Evolutionary conservation across 768 basidiomycete genomes (phyloP).

Genomic region (Rhodocollybia butyracea): DNA sequence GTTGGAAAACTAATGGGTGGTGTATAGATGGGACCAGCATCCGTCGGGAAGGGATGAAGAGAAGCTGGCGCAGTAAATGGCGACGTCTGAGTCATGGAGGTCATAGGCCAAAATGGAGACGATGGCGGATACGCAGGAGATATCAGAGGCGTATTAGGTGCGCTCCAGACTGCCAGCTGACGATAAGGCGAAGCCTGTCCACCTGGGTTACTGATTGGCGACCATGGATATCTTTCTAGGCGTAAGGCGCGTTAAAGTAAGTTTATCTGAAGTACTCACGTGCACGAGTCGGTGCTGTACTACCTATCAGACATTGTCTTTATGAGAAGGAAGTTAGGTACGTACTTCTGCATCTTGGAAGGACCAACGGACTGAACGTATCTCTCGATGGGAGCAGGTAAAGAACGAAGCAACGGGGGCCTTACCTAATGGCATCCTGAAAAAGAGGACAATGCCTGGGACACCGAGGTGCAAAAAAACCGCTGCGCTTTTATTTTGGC

Average conservation of each 20-base stretch:
- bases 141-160: neutral
- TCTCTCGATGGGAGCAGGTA: no score
- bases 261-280: neutral
- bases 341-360: neutral
- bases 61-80: neutral
- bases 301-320: neutral
- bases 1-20: neutral
- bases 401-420: neutral
- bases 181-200: neutral
- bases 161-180: neutral
- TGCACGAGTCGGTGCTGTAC: neutral
- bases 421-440: no score
- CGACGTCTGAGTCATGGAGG: neutral
- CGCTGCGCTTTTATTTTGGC: no score
- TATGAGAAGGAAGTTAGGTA: neutral
- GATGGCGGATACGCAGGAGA: neutral
- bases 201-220: neutral
- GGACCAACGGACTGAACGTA: neutral
- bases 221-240: neutral
- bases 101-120: neutral
- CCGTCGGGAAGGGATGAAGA: neutral
- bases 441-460: no score
- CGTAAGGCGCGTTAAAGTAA: neutral
- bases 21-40: neutral
- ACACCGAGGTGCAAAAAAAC: no score